Base-by-base conservation (phyloP, 345 rosid genomes). In the Eutrema japonicum region DNA sequence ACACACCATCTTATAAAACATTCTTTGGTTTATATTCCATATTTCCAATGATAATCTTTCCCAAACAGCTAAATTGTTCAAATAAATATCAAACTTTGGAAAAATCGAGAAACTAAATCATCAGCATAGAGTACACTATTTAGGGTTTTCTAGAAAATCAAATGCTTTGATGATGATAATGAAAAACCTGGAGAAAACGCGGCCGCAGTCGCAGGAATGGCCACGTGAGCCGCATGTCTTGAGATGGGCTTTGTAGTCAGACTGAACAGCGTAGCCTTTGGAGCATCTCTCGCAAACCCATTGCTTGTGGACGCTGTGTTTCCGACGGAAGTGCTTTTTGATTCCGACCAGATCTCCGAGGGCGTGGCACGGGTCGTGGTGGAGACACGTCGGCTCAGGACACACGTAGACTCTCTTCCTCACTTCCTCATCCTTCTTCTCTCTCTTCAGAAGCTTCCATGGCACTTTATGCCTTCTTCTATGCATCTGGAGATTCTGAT, bases 401-500 rank as follows among this genome's bases (percentile, higher is more conserved):
- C 98, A 94, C 1, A 94, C 97, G 57, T 85, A 94, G 26, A 94
- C 98, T 42, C 93, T 79, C 73, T 94, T 94, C 71, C 76, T 83
- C 57, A 86, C 89, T 18, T 76, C 90, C 27, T 90, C 89, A 36
- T 68, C 61, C 22, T 74, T 75, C 5, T 81, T 88, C 78, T 89
- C 97, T 74, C 93, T 79, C 85, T 89, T 94, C 7, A 94, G 89
- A 35, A 94, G 88, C 85, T 94, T 91, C 98, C 98, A 94, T 11
- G 98, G 98, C 4, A 94, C 98, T 82, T 94, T 94, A 77, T 94
- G 98, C 42, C 98, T 68, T 75, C 98, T 74, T 74, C 96, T 78
- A 76, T 94, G 98, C 98, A 94, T 94, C 89, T 94, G 97, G 13
- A 94, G 84, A 84, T 94, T 94, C 71, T 94, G 98, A 81, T 94